These are phyloP conservation scores for Mycena rebaudengoi DNA, from an alignment of 768 basidiomycete genomes.

Conservation along the genomic window DNA sequence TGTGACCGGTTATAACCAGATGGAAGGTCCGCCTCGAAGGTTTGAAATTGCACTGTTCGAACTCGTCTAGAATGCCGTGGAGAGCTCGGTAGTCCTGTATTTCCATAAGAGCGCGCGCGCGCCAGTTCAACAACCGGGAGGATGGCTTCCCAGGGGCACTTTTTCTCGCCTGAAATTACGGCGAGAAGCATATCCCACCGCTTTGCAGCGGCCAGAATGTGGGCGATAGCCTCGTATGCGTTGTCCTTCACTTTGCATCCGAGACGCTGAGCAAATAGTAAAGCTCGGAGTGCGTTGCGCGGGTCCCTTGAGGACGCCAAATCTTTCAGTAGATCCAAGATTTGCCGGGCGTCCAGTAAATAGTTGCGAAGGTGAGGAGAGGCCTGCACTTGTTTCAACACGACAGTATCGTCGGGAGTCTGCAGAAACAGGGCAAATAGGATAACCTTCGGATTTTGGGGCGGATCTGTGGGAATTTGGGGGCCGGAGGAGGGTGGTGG, in stretches of 20 bases:
- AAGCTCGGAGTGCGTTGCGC: constrained; percentile 50
- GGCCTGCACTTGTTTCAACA: not conserved
- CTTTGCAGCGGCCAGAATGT: constrained; percentile 54
- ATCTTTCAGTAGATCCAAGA: constrained; percentile 40
- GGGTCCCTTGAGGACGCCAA: constrained; percentile 46
- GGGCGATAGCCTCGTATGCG: constrained; percentile 65
- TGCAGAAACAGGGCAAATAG: constrained; percentile 13
- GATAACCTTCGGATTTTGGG: not conserved
- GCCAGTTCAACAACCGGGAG: constrained; percentile 76
- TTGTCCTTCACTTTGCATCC: constrained; percentile 60
- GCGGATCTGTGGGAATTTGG: not conserved
- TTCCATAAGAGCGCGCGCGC: constrained; percentile 67
- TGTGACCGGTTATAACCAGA: constrained; percentile 68
- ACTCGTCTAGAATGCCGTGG: constrained; percentile 57
- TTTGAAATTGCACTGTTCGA: constrained; percentile 49
- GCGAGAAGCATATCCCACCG: constrained; percentile 61
- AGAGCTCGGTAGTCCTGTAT: constrained; percentile 56
- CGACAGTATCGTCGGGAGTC: constrained; percentile 3
- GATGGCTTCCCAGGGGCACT: constrained; percentile 58
- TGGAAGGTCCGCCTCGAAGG: constrained; percentile 76
- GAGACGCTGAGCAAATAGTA: constrained; percentile 56
- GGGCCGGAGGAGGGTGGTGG: not conserved
- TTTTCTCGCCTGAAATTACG: constrained; percentile 57
- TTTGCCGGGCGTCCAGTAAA: constrained; percentile 43
- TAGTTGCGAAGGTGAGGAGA: constrained; percentile 18